Evolutionary conservation across 2,329 filamentous ascomycete species (phyloP), one percentile per base, ranked within the genome.

Genomic region (Penicillium thymicola): DNA sequence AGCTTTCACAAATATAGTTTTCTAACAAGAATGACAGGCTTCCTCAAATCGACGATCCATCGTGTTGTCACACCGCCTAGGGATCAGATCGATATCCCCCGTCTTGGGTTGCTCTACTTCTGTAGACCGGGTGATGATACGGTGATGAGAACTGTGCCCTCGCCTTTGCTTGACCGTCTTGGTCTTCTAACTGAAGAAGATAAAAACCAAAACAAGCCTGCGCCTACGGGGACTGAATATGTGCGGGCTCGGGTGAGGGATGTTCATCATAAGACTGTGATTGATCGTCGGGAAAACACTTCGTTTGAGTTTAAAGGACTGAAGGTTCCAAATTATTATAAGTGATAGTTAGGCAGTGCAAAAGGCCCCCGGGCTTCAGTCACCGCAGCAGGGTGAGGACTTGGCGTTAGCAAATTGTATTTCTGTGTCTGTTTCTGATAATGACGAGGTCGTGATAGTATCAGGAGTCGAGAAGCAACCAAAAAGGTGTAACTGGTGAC

Each of bases 201-300:
- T 54, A 75, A 75, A 54, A 67, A 75, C 55, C 52, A 67, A 1
- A 72, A 63, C 37, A 65, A 62, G 36, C 68, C 70, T 5, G 71
- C 73, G 1, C 69, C 74, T 0, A 72, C 72, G 1, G 78, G 77
- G 0, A 78, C 75, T 2, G 76, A 79, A 42, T 80, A 79, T 54
- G 76, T 79, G 13, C 71, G 78, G 2, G 78, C 77, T 2, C 67
- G 77, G 9, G 78, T 79, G 25, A 78, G 74, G 64, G 76, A 79
- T 60, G 76, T 79, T 34, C 77, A 79, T 62, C 57, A 78, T 53
- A 78, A 76, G 67, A 74, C 71, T 7, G 75, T 80, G 5, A 40
- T 78, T 37, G 75, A 77, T 32, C 76, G 74, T 53, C 68, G 77
- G 16, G 76, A 76, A 36, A 76, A 76, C 2, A 79, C 77, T 3